Evolutionary conservation across 1,139 yeast genomes (phyloP).

Genomic region (Pichiaceae sp.): DNA sequence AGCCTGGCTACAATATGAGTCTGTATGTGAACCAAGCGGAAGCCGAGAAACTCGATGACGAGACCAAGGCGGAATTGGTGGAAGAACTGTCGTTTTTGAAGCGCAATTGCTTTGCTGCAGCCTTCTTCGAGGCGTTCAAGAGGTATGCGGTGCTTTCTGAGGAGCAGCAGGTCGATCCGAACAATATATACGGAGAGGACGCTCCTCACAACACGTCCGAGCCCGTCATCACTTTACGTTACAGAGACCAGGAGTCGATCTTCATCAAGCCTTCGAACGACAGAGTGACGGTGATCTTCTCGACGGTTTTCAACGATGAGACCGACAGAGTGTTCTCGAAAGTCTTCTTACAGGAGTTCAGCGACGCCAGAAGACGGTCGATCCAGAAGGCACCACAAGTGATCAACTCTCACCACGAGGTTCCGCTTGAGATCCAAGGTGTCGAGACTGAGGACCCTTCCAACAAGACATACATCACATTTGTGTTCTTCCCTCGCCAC

Average conservation of each 20-base stretch:
- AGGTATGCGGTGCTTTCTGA: slow-evolving; percentile 66
- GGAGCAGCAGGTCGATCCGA: slow-evolving; percentile 36
- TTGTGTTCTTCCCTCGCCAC: slow-evolving; percentile 69
- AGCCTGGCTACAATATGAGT: slow-evolving; percentile 78
- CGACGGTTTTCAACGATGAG: slow-evolving; percentile 92
- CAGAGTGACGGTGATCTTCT: slow-evolving; percentile 92
- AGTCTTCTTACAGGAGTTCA: slow-evolving; percentile 94
- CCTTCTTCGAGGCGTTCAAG: slow-evolving; percentile 78
- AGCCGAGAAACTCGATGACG: slow-evolving; percentile 27
- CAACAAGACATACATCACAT: slow-evolving; percentile 64
- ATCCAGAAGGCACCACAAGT: slow-evolving; percentile 99
- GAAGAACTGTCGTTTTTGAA: slow-evolving; percentile 66
- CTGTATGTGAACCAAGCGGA: slow-evolving; percentile 53
- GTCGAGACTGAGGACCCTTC: slow-evolving; percentile 19
- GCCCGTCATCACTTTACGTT: slow-evolving; percentile 65
- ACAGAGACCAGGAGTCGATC: slow-evolving; percentile 90
- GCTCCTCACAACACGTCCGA: slow-evolving; percentile 35
- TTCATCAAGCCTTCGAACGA: slow-evolving; percentile 90
- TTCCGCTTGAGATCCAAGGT: slow-evolving; percentile 80
- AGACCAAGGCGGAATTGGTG: slow-evolving; percentile 31
- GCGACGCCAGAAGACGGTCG: slow-evolving; percentile 91
- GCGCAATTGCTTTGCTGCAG: slow-evolving; percentile 85
- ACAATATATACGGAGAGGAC: slow-evolving; percentile 33
- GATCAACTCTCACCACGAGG: slow-evolving; percentile 76
- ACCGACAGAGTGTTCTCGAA: slow-evolving; percentile 93